A percentile compares a stretch with the other conserved stretches of the same genome.
Conservation (phyloP, 495 filamentous ascomycete genomes). For the Glonium stellatum region DNA sequence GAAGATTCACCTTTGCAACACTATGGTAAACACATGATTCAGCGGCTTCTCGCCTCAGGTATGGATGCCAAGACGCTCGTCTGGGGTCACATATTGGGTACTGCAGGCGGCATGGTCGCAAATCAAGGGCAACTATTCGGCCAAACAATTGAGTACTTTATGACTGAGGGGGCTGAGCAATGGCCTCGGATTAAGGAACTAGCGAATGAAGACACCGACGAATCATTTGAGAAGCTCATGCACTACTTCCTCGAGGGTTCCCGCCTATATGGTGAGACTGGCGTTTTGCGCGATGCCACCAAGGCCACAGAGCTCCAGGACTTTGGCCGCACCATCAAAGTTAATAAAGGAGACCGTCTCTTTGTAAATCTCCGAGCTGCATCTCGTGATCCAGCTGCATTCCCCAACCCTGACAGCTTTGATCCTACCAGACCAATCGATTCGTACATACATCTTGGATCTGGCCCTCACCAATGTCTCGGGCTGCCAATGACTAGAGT, state of each 20-base stretch:
- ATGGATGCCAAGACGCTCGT: conserved; percentile 28
- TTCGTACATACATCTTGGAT: conserved; percentile 34
- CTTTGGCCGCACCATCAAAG: conserved; percentile 36
- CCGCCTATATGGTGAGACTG: conserved; percentile 34
- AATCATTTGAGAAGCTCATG: conserved; percentile 34
- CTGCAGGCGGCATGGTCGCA: conserved; percentile 39
- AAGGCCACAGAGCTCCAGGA: conserved; percentile 39
- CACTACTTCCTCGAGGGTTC: conserved; percentile 37
- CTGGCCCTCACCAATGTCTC: conserved; percentile 32
- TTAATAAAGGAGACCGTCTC: conserved; percentile 45
- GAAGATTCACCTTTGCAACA: conserved; percentile 22
- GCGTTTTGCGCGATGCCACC: conserved; percentile 23
- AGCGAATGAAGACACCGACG: conserved; percentile 37
- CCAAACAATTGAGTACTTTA: conserved; percentile 39
- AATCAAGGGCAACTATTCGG: conserved; percentile 36
- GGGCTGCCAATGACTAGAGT: conserved; percentile 33
- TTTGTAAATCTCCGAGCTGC: conserved; percentile 44
- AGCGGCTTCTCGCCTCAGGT: conserved; percentile 26
- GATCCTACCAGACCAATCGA: conserved; percentile 27
- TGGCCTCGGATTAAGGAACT: conserved; percentile 45
- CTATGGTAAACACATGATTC: conserved; percentile 36
- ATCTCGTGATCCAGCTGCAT: conserved; percentile 28
- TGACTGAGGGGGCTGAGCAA: conserved; percentile 42
- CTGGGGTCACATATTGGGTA: conserved; percentile 39
- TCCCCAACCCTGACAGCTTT: conserved; percentile 32